Conservation (phyloP, 495 filamentous ascomycete genomes). For the Bacidia rubella region DNA sequence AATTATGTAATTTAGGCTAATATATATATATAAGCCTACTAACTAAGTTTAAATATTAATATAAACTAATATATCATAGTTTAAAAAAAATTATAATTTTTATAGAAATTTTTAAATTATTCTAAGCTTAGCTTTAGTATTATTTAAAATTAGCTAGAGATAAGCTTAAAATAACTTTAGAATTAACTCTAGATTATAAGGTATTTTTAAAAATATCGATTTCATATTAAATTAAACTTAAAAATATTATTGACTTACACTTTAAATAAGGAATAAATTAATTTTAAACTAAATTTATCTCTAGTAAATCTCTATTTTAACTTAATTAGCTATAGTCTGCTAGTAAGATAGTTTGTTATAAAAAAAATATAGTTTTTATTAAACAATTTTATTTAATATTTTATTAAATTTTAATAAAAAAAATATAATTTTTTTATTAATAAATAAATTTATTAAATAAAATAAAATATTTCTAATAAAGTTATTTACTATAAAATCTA, state of each 20-base stretch:
- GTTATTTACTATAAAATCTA: no score
- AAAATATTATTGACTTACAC: no score
- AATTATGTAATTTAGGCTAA: no score
- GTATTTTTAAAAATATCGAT: not conserved
- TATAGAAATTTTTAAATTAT: not conserved
- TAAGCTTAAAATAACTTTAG: not conserved
- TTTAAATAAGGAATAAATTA: no score
- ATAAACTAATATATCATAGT: no score
- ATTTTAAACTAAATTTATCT: not conserved
- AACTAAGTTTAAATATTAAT: no score
- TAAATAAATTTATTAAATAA: not conserved
- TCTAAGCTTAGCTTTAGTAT: not conserved
- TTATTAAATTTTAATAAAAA: not conserved
- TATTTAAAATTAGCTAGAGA: not conserved
- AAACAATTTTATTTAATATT: not conserved
- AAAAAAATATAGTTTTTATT: not conserved
- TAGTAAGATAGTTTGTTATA: not conserved
- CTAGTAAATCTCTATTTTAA: not conserved
- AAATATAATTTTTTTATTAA: not conserved
- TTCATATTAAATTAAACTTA: not conserved
- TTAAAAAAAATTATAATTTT: not conserved
- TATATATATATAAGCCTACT: no score
- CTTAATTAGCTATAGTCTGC: not conserved
- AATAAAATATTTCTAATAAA: no score
- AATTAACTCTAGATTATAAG: not conserved